Evolutionary conservation across 352 stramenopile genomes (phyloP).

Genomic region (Phytophthora rubi): DNA sequence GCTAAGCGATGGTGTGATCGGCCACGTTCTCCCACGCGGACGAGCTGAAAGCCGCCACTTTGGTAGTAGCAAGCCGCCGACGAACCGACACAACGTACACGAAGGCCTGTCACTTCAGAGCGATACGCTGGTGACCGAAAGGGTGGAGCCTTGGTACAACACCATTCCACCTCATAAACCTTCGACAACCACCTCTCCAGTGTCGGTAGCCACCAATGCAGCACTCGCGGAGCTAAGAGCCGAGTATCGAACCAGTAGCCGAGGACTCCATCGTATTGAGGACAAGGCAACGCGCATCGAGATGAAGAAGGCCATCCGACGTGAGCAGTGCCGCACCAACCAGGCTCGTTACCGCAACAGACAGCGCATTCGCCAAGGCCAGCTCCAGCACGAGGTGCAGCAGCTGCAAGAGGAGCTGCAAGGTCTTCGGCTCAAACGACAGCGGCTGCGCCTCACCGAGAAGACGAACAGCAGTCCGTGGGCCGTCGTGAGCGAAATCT

Average conservation of each 20-base stretch:
- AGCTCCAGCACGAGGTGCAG: conserved; percentile 7
- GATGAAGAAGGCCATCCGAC: conserved; percentile 21
- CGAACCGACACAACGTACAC: not conserved
- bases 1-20: conserved; percentile 16
- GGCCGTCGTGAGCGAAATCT: conserved; percentile 18
- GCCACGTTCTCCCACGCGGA: conserved; percentile 4
- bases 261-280: not conserved
- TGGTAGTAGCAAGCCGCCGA: not conserved
- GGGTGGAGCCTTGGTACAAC: no score
- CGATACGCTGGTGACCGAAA: not conserved
- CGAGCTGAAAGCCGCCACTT: not conserved
- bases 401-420: conserved; percentile 17
- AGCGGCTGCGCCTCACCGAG: not conserved
- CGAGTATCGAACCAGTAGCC: not conserved
- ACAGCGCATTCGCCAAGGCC: not conserved
- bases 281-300: conserved; percentile 1
- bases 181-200: not conserved
- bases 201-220: not conserved
- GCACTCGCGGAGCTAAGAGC: not conserved
- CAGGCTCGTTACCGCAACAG: conserved; percentile 31
- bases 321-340: conserved; percentile 27
- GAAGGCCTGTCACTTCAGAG: not conserved
- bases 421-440: conserved; percentile 10
- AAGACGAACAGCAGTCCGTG: conserved; percentile 12
- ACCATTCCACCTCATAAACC: not conserved